Evolutionary conservation across 129 eudicot species (phyloP).

Genomic region (Artemisia argyi): DNA sequence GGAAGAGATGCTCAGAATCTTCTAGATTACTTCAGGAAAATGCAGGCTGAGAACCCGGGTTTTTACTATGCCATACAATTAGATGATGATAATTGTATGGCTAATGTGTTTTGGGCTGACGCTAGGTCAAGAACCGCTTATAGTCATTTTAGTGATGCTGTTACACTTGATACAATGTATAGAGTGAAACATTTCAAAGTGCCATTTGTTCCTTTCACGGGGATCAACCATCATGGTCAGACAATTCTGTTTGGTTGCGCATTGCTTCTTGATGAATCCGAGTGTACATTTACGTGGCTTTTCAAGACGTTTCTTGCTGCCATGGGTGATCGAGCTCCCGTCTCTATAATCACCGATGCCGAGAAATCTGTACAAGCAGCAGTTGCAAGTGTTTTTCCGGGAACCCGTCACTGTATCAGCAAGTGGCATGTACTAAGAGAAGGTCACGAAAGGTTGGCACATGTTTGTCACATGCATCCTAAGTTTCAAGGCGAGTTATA

Average conservation of each 20-base stretch:
- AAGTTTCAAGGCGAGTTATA: constrained; percentile 75
- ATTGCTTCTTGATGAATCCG: constrained; percentile 84
- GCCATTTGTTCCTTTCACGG: constrained; percentile 85
- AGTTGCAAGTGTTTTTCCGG: constrained; percentile 66
- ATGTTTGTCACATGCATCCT: constrained; percentile 63
- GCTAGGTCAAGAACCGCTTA: constrained; percentile 91
- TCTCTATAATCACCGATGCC: constrained; percentile 68
- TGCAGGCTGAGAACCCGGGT: constrained; percentile 95
- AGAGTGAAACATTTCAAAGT: constrained; percentile 70
- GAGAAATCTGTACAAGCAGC: constrained; percentile 73
- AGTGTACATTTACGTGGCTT: constrained; percentile 82
- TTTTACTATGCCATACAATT: constrained; percentile 89
- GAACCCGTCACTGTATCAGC: constrained; percentile 72
- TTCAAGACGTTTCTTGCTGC: constrained; percentile 84
- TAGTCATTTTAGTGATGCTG: constrained; percentile 80
- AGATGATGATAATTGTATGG: constrained; percentile 86
- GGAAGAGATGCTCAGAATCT: constrained; percentile 91
- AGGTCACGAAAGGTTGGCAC: constrained; percentile 73
- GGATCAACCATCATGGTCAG: constrained; percentile 93
- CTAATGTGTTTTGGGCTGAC: constrained; percentile 92
- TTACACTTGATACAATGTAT: constrained; percentile 67
- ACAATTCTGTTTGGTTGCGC: constrained; percentile 81
- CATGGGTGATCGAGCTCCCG: constrained; percentile 70
- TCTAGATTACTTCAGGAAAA: constrained; percentile 80
- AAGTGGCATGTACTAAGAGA: constrained; percentile 90